Percentiles rank a stretch among this genome's conserved stretches.
phyloP scores from a whole-genome alignment of 163 green algal genomes.

The Chloromonas sp. region DNA sequence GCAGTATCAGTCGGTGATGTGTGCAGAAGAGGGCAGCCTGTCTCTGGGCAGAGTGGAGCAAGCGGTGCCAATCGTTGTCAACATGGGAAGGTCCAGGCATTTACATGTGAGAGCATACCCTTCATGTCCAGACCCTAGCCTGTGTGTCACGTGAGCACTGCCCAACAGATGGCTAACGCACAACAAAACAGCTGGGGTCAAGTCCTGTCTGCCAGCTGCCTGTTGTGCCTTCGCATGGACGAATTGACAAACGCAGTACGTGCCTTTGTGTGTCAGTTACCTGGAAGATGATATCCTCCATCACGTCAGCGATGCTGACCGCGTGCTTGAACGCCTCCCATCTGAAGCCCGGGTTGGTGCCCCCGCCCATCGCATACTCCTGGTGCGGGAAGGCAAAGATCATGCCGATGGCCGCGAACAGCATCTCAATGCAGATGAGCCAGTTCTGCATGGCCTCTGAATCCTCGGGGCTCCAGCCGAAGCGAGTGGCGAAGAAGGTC shows the following conservation, averaged over 20 bases:
- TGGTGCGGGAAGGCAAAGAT: constrained; percentile 84
- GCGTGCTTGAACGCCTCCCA: constrained; percentile 75
- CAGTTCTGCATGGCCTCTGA: constrained; percentile 86
- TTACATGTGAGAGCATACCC: no score
- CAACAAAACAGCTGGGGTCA: no score
- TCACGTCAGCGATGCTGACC: constrained; percentile 88
- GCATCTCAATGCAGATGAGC: constrained; percentile 95
- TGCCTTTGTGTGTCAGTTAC: constrained; percentile 18
- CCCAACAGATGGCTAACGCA: no score
- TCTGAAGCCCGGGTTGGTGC: constrained; percentile 20
- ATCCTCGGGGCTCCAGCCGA: constrained; percentile 53
- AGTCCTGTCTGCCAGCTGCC: no score
- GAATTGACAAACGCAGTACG: background rate
- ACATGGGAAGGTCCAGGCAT: no score
- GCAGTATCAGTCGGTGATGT: no score
- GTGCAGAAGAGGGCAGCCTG: no score
- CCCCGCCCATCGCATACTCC: constrained; percentile 68
- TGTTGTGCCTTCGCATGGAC: no score
- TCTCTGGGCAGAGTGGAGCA: no score
- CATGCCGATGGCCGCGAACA: constrained; percentile 75
- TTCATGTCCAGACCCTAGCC: no score
- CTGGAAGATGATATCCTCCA: constrained; percentile 86
- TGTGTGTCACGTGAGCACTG: no score
- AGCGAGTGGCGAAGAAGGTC: constrained; percentile 37
- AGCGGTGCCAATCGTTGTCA: no score